phyloP scores from a whole-genome alignment of 108 stramenopile genomes.

The Conticribra weissflogii region DNA sequence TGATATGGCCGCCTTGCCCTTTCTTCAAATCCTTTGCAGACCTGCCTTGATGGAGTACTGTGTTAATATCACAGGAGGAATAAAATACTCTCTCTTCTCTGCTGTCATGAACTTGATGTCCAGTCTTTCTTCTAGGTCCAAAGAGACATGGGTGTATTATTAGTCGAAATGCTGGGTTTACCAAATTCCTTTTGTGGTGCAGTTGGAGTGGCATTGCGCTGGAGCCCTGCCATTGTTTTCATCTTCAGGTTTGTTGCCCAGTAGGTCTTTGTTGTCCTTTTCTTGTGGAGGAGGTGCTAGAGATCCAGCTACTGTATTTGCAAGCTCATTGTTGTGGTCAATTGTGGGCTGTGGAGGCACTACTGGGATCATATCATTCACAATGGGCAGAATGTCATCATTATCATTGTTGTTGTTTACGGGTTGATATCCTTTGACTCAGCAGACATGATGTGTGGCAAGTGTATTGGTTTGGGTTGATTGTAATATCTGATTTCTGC shows the following conservation, averaged over 20 bases:
- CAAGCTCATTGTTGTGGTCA: no score
- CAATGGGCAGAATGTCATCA: background rate
- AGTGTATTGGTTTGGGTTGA: no score
- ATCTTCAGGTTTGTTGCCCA: no score
- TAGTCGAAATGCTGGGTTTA: background rate
- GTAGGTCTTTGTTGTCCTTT: no score
- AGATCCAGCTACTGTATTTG: no score
- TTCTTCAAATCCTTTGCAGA: slow-evolving; percentile 32
- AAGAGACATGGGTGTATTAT: background rate
- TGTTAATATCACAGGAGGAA: background rate
- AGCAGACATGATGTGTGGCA: background rate
- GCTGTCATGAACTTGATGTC: background rate
- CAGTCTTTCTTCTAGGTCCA: background rate
- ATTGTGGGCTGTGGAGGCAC: background rate
- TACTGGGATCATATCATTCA: background rate
- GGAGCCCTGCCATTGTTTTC: background rate
- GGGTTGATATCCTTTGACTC: background rate
- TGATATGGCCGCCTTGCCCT: slow-evolving; percentile 34
- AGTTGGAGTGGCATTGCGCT: slow-evolving; percentile 10
- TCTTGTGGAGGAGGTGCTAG: no score
- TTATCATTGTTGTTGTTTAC: slow-evolving; percentile 5
- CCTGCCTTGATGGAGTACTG: slow-evolving; percentile 13
- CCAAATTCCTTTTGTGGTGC: background rate
- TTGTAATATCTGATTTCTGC: background rate
- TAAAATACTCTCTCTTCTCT: background rate